These are phyloP conservation scores for Fragilaria radians DNA, from an alignment of 108 stramenopile genomes.

Conservation along the genomic window DNA sequence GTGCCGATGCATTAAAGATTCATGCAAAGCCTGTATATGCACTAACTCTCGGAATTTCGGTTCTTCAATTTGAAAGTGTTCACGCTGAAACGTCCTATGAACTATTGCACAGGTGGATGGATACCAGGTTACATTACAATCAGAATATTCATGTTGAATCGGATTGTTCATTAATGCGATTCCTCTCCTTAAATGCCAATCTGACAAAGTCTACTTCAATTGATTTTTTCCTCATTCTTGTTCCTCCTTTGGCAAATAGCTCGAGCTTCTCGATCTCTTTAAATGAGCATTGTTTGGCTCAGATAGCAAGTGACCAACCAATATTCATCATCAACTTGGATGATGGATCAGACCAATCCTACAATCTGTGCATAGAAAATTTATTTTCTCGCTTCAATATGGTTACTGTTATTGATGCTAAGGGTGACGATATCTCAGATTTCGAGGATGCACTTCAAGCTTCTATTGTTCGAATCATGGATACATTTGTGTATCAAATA, in stretches of 20 bases:
- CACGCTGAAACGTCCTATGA: constrained; percentile 7
- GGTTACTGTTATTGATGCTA: background rate
- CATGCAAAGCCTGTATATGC: background rate
- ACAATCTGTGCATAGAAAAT: background rate
- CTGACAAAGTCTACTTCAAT: constrained; percentile 7
- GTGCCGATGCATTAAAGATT: no score
- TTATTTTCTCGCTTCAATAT: background rate
- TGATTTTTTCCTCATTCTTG: constrained; percentile 25
- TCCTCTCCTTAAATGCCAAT: constrained; percentile 4
- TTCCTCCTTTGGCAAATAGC: constrained; percentile 6
- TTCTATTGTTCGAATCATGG: background rate
- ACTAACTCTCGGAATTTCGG: background rate
- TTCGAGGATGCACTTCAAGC: background rate
- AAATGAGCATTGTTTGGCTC: background rate
- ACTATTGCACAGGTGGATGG: constrained; percentile 19
- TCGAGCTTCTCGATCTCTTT: background rate
- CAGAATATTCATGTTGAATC: background rate
- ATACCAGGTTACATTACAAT: constrained; percentile 11
- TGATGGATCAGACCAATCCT: background rate
- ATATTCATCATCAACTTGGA: background rate
- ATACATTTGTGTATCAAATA: background rate
- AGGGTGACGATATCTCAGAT: background rate
- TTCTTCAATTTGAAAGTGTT: constrained; percentile 1
- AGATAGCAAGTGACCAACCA: background rate
- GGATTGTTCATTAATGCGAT: constrained; percentile 8